A percentile compares a stretch with the other conserved stretches of the same genome.
phyloP scores from a whole-genome alignment of 78 protist genomes.

The slime mould (Dictyostelium discoideum) region dicty_2.7 NC_007090.3:1358001-1358500 shows the following conservation, averaged over 20 bases:
- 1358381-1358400: neutral
- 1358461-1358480: too few species aligned
- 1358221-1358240: constrained; percentile 48
- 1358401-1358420: neutral
- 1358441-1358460: neutral
- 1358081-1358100: neutral
- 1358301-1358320: neutral
- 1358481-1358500: neutral
- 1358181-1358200: constrained; percentile 50
- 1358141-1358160: constrained; percentile 18
- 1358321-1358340: neutral
- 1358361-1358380: neutral
- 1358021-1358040: neutral
- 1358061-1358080: neutral
- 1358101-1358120: neutral
- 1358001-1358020: neutral
- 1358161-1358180: constrained; percentile 30
- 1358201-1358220: neutral
- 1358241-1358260: constrained; percentile 18
- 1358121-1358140: constrained; percentile 8
- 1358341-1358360: neutral
- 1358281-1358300: neutral
- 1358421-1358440: neutral
- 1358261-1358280: constrained; percentile 21
- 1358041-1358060: neutral